A percentile compares a stretch with the other conserved stretches of the same genome.
These are phyloP conservation scores for Astragalus membranaceus DNA, from an alignment of 306 rosid genomes.

Conservation along the genomic window DNA sequence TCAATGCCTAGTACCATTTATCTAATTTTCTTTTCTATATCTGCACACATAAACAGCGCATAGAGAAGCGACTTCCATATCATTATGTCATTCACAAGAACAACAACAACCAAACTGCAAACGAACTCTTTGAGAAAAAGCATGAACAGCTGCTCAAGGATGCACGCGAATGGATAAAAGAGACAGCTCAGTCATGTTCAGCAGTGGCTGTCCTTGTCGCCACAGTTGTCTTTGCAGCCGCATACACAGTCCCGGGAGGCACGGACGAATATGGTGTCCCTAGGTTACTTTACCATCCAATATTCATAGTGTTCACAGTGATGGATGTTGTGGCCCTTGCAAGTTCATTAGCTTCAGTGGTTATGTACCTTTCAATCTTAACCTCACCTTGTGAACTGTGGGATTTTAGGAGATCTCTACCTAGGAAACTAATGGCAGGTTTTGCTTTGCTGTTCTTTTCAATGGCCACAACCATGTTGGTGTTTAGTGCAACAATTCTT, in stretches of 20 bases:
- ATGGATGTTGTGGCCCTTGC: slow-evolving; percentile 31
- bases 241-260: slow-evolving; percentile 38
- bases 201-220: slow-evolving; percentile 35
- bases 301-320: slow-evolving; percentile 24
- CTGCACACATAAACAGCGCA: slow-evolving; percentile 17
- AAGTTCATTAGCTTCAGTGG: slow-evolving; percentile 30
- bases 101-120: slow-evolving; percentile 11
- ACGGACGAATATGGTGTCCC: slow-evolving; percentile 17
- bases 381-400: slow-evolving; percentile 35
- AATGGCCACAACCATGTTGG: slow-evolving; percentile 33
- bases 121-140: slow-evolving; percentile 20
- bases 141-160: slow-evolving; percentile 9
- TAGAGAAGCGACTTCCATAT: slow-evolving; percentile 24
- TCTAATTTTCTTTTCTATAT: not conserved
- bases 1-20: not conserved
- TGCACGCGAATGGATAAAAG: slow-evolving; percentile 32
- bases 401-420: slow-evolving; percentile 31
- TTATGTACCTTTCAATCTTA: slow-evolving; percentile 34
- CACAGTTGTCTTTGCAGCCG: slow-evolving; percentile 32
- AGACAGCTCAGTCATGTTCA: slow-evolving; percentile 39
- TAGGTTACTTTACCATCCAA: slow-evolving; percentile 22
- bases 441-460: slow-evolving; percentile 31
- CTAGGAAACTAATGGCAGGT: slow-evolving; percentile 31
- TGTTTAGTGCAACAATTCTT: slow-evolving; percentile 29
- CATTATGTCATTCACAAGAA: slow-evolving; percentile 26